Conservation (phyloP, 179 eudicot genomes). For the Beta macrorhiza region DNA sequence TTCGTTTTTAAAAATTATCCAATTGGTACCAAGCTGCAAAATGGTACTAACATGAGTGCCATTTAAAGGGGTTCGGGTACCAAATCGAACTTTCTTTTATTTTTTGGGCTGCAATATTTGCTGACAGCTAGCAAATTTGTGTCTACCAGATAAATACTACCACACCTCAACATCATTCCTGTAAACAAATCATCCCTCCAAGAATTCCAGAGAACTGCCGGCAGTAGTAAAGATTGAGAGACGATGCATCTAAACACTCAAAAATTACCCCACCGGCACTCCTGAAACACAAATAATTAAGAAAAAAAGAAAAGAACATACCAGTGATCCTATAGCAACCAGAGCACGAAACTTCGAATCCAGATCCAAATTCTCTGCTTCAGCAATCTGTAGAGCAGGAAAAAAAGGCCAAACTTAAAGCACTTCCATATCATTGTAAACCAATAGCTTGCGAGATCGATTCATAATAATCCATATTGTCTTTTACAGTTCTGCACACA, state of each 20-base stretch:
- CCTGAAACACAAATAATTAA: not conserved
- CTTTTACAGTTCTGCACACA: not conserved
- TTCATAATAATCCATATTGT: not conserved
- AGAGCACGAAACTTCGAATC: constrained; percentile 82
- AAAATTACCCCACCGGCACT: not conserved
- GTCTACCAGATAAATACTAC: no score
- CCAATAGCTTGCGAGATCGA: not conserved
- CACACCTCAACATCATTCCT: not conserved
- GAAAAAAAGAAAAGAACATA: constrained; percentile 23
- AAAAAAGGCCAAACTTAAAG: not conserved
- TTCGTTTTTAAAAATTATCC: no score
- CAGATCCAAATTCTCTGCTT: constrained; percentile 58
- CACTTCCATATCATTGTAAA: not conserved
- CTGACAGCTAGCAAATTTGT: no score
- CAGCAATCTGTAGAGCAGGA: constrained; percentile 59
- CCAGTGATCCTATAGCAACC: constrained; percentile 91
- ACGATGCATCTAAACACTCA: not conserved
- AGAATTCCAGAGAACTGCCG: not conserved
- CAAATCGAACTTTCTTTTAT: no score
- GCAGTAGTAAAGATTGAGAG: not conserved
- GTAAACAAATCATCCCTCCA: not conserved
- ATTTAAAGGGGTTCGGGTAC: no score
- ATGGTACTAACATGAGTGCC: no score
- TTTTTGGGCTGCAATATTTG: no score
- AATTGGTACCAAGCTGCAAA: no score